These are phyloP conservation scores for Noccaea caerulescens DNA, from an alignment of 345 rosid species.

Conservation along the genomic window DNA sequence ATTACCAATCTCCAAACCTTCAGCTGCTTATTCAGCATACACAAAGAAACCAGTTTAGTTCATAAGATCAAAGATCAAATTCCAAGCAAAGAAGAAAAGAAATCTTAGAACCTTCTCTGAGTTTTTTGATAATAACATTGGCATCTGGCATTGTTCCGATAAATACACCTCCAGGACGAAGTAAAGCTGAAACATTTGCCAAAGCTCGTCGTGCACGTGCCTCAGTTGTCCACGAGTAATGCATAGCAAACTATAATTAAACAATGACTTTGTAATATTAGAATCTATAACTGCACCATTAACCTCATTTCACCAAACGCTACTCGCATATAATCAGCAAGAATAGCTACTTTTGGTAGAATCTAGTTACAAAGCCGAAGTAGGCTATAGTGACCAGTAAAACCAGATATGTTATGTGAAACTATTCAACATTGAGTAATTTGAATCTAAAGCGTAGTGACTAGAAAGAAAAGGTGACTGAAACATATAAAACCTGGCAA, in stretches of 20 bases:
- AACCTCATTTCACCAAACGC: conserved; percentile 2
- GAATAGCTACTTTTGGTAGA: background rate
- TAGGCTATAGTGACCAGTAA: background rate
- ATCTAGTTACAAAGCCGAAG: background rate
- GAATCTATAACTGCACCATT: conserved; percentile 23
- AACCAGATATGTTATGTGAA: conserved; percentile 14
- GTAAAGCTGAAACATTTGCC: conserved; percentile 90
- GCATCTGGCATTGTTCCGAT: conserved; percentile 99
- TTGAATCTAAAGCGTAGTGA: background rate
- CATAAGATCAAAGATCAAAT: background rate
- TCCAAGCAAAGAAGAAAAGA: background rate
- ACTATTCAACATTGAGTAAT: background rate
- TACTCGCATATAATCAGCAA: background rate
- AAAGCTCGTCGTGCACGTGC: conserved; percentile 91
- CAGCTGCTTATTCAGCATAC: conserved; percentile 62
- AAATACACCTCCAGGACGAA: conserved; percentile 92
- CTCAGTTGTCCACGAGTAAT: conserved; percentile 96
- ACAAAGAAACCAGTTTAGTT: conserved; percentile 26
- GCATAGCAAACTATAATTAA: conserved; percentile 85
- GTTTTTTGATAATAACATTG: conserved; percentile 84
- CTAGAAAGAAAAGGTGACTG: background rate
- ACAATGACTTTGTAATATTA: conserved; percentile 15
- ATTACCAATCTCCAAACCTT: conserved; percentile 71
- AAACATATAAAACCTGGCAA: conserved; percentile 74
- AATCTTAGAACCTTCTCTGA: conserved; percentile 68